Percentiles rank a stretch among this genome's conserved stretches.
Evolutionary conservation across 163 green algal species (phyloP).

Genomic region (Volvox carteri): DNA sequence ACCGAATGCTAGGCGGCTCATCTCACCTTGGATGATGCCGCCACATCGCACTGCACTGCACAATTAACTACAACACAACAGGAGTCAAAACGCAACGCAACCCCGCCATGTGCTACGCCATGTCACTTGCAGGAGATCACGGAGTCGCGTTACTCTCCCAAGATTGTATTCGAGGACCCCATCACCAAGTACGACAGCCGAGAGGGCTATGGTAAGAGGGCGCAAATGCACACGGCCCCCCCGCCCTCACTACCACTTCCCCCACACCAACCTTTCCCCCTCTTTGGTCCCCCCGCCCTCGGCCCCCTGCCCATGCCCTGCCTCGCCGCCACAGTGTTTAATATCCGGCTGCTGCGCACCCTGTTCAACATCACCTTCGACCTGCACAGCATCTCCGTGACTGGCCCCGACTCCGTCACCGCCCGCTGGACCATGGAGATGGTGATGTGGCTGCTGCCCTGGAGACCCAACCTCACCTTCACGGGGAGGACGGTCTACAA

Average conservation of each 20-base stretch:
- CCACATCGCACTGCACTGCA: no score
- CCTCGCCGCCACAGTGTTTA: neutral
- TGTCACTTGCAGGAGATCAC: conserved; percentile 45
- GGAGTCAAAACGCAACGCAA: no score
- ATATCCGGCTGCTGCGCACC: conserved; percentile 47
- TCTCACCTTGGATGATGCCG: no score
- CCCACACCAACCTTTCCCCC: neutral
- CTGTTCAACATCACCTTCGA: conserved; percentile 63
- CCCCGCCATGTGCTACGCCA: no score
- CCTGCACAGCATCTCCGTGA: conserved; percentile 56
- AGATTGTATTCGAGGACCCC: conserved; percentile 64
- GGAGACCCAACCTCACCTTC: conserved; percentile 29
- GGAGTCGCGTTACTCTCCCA: conserved; percentile 23
- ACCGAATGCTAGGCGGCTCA: no score
- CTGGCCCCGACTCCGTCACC: conserved; percentile 27
- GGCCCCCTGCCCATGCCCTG: neutral
- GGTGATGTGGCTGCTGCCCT: conserved; percentile 43
- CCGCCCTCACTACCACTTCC: neutral
- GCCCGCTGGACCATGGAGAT: conserved; percentile 50
- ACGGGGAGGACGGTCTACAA: conserved; percentile 46
- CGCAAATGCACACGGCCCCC: neutral
- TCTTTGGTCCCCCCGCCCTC: neutral
- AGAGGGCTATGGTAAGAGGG: conserved; percentile 55
- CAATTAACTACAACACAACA: no score
- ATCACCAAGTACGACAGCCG: conserved; percentile 53